Evolutionary conservation across 345 rosid genomes (phyloP).

Genomic region (Gossypium sturtianum): DNA sequence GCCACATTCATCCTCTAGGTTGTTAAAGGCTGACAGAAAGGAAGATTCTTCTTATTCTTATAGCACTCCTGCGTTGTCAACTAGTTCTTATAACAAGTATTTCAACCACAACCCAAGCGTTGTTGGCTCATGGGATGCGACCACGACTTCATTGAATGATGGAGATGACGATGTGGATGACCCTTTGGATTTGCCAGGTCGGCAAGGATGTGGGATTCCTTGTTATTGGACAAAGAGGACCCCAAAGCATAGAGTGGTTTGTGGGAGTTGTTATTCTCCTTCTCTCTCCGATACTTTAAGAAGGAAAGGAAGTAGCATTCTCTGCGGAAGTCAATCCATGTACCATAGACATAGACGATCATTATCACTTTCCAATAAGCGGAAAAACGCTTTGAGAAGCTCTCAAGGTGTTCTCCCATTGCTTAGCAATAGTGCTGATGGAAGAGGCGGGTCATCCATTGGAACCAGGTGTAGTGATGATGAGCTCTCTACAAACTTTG

Average conservation of each 20-base stretch:
- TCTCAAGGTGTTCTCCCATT: conserved; percentile 74
- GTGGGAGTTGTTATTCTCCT: conserved; percentile 82
- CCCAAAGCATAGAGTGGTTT: conserved; percentile 60
- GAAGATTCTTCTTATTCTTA: conserved; percentile 74
- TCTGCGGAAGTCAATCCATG: conserved; percentile 67
- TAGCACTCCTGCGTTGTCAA: conserved; percentile 84
- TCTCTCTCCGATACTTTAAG: conserved; percentile 82
- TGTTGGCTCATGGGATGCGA: conserved; percentile 82
- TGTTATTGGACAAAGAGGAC: conserved; percentile 90
- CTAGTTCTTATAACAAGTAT: conserved; percentile 70
- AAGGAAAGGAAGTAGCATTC: conserved; percentile 80
- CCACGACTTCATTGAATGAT: conserved; percentile 75
- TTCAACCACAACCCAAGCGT: conserved; percentile 56
- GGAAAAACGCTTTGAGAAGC: conserved; percentile 50
- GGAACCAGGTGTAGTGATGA: conserved; percentile 77
- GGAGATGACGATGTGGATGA: conserved; percentile 73
- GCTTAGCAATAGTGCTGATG: conserved; percentile 56
- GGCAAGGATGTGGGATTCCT: conserved; percentile 91
- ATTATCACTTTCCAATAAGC: conserved; percentile 39
- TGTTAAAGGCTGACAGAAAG: conserved; percentile 43
- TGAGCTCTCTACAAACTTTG: conserved; percentile 85
- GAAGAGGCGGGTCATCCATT: conserved; percentile 68
- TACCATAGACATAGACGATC: conserved; percentile 46
- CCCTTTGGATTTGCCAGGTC: conserved; percentile 71
- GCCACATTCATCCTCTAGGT: conserved; percentile 51